Conservation (phyloP, 495 filamentous ascomycete genomes). For the Staphylotrichum longicolle region DNA sequence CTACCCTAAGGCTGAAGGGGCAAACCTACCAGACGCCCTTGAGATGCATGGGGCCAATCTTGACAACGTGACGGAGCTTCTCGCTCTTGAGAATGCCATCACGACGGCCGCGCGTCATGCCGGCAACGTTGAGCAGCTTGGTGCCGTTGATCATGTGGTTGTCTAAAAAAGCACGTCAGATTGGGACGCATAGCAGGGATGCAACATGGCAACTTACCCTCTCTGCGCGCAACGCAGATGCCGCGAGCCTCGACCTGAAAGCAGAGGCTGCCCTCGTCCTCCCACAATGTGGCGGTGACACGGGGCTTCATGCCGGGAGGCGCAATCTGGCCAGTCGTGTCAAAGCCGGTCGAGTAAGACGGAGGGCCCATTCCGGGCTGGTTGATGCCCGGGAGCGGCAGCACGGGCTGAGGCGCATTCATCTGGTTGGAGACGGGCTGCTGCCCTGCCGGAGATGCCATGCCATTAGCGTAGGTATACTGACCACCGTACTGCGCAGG, state of each 20-base stretch:
- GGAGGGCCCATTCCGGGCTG: constrained; percentile 47
- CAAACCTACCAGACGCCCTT: constrained; percentile 92
- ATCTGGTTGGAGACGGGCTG: constrained; percentile 70
- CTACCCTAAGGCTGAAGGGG: neutral
- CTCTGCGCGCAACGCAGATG: constrained; percentile 89
- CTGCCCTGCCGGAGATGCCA: constrained; percentile 66
- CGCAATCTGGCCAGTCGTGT: constrained; percentile 86
- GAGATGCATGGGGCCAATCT: constrained; percentile 98
- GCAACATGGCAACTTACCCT: constrained; percentile 59
- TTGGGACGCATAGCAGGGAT: neutral
- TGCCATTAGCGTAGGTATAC: constrained; percentile 71
- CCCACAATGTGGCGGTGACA: constrained; percentile 96
- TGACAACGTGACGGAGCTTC: constrained; percentile 93
- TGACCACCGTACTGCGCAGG: constrained; percentile 56
- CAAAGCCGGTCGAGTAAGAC: constrained; percentile 63
- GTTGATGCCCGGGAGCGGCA: constrained; percentile 65
- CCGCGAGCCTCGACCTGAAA: constrained; percentile 97
- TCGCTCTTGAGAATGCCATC: constrained; percentile 98
- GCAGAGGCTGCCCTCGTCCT: constrained; percentile 95
- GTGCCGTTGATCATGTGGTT: constrained; percentile 99
- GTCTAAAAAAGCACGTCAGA: constrained; percentile 51
- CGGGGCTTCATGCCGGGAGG: constrained; percentile 98
- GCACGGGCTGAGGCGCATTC: constrained; percentile 54
- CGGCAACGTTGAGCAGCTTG: constrained; percentile 93
- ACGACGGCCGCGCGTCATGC: constrained; percentile 93